phyloP scores from a whole-genome alignment of 2,329 filamentous ascomycete genomes.

The Phialocephala sp. region DNA sequence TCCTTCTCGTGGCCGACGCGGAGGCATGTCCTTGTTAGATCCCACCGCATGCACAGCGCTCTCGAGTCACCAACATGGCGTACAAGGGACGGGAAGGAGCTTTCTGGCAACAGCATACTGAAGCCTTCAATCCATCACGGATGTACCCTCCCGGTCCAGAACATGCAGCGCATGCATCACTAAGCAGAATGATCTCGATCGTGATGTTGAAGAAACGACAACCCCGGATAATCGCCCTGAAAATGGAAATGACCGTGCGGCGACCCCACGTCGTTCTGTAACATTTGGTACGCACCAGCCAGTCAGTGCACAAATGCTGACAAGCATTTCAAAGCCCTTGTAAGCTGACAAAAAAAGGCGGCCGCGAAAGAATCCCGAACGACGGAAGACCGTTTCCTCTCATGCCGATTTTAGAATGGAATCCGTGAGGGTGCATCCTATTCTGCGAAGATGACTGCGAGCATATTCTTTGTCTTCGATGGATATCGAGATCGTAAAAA shows the following conservation, averaged over 20 bases:
- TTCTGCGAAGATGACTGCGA: not conserved
- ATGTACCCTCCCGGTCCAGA: no score
- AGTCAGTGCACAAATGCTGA: not conserved
- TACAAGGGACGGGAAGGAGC: no score
- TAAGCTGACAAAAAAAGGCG: constrained; percentile 3
- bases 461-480: not conserved
- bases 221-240: not conserved
- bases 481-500: not conserved
- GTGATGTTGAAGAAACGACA: not conserved
- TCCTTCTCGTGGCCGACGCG: no score
- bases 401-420: not conserved
- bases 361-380: not conserved
- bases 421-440: not conserved
- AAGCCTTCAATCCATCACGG: no score
- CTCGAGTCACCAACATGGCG: no score
- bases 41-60: no score
- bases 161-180: no score
- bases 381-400: not conserved
- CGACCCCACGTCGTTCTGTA: not conserved
- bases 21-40: no score
- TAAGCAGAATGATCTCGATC: not conserved
- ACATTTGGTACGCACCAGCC: not conserved
- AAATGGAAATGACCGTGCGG: not conserved
- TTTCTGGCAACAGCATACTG: no score
- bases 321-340: not conserved